These are phyloP conservation scores for Martiniozyma abietophila DNA, from an alignment of 805 yeast species.

Conservation along the genomic window DNA sequence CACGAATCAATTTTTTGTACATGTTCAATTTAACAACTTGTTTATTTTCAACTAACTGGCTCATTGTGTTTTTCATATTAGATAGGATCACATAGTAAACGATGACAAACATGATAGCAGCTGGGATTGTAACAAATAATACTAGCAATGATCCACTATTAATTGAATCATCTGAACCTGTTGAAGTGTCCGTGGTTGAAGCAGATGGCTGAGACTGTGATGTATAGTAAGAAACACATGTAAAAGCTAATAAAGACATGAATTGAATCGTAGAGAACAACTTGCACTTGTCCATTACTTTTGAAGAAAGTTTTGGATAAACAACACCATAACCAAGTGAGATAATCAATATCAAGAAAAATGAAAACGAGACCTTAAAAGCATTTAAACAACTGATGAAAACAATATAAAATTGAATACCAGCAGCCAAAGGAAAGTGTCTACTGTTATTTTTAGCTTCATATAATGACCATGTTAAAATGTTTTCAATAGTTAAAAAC, in stretches of 20 bases:
- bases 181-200: constrained; percentile 25
- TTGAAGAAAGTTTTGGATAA: constrained; percentile 69
- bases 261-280: constrained; percentile 50
- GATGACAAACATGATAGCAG: constrained; percentile 54
- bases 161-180: constrained; percentile 39
- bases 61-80: constrained; percentile 67
- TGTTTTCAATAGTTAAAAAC: constrained; percentile 74
- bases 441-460: constrained; percentile 61
- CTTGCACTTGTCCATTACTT: constrained; percentile 63
- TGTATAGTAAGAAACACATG: constrained; percentile 34
- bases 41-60: constrained; percentile 68
- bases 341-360: constrained; percentile 77
- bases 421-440: constrained; percentile 26
- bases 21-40: constrained; percentile 85
- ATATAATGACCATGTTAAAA: constrained; percentile 85
- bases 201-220: constrained; percentile 26
- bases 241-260: constrained; percentile 42
- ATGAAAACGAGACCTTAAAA: constrained; percentile 75
- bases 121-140: constrained; percentile 57
- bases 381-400: constrained; percentile 75
- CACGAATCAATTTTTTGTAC: constrained; percentile 69
- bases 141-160: constrained; percentile 38
- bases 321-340: constrained; percentile 94
- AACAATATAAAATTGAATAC: constrained; percentile 63
- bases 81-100: constrained; percentile 71